These are phyloP conservation scores for Chytriomyces confervae DNA, from an alignment of 192 early-diverging fungal genomes.

Conservation along the genomic window DNA sequence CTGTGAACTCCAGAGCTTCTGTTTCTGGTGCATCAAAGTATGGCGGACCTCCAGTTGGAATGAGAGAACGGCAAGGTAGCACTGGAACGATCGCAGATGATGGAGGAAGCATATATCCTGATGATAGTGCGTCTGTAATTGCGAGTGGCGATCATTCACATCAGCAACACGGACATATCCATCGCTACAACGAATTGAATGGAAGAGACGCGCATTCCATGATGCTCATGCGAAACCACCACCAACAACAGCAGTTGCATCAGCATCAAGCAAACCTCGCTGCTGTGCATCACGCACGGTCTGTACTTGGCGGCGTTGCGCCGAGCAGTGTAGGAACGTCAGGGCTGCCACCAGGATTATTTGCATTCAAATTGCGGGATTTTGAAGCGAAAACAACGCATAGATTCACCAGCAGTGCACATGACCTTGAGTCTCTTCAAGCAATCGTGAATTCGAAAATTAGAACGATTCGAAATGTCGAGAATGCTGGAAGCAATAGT, in stretches of 20 bases:
- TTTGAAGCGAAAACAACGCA: constrained; percentile 43
- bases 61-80: background rate
- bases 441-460: constrained; percentile 31
- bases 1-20: background rate
- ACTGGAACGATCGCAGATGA: background rate
- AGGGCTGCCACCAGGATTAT: background rate
- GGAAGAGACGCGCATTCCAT: too few relatives aligned
- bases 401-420: constrained; percentile 42
- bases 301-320: background rate
- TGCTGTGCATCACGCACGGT: background rate
- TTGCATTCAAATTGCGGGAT: constrained; percentile 58
- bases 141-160: background rate
- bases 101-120: constrained; percentile 10
- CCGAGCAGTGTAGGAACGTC: background rate
- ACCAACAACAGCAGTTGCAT: too few relatives aligned
- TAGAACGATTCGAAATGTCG: background rate
- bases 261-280: background rate
- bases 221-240: too few relatives aligned
- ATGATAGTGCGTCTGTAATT: constrained; percentile 18
- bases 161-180: background rate
- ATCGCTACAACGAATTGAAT: background rate
- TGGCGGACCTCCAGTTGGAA: background rate
- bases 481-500: background rate
- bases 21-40: background rate
- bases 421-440: constrained; percentile 33